Evolutionary conservation across 2,329 filamentous ascomycete species (phyloP), one percentile per base, ranked within the genome.

Genomic region (Westerdykella aurantiaca): DNA sequence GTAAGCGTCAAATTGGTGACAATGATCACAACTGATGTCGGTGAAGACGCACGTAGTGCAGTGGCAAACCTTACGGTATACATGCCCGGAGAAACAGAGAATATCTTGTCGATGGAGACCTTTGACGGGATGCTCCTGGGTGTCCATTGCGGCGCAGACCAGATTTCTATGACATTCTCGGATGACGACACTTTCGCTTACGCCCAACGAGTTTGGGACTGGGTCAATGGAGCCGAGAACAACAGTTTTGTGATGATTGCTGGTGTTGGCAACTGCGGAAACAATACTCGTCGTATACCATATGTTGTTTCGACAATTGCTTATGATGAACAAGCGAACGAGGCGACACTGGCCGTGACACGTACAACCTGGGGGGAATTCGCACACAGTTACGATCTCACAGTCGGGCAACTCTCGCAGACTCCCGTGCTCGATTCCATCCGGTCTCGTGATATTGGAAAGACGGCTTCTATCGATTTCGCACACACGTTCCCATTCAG

Each of bases 201-300:
- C 22, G 51, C 51, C 3, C 40, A 48, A 22, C 11, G 34, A 22
- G 39, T 43, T 17, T 52, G 50, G 51, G 43, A 52, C 42, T 54
- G 51, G 51, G 51, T 54, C 21, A 58, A 58, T 34, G 54, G 49
- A 9, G 51, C 46, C 6, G 51, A 56, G 17, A 57, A 56, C 42
- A 47, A 53, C 46, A 51, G 41, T 33, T 56, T 57, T 37, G 45
- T 57, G 3, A 51, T 54, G 45, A 44, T 57, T 10, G 54, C 53
- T 12, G 52, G 52, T 3, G 41, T 42, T 6, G 47, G 52, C 16
- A 52, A 58, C 37, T 58, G 55, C 34, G 52, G 52, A 2, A 43
- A 45, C 31, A 52, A 56, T 38, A 42, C 39, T 1, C 23, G 48
- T 41, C 39, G 54, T 2, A 42, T 45, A 5, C 51, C 51, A 4